phyloP scores from a whole-genome alignment of 371 early-diverging fungal species.

The Circinella umbellata region DNA sequence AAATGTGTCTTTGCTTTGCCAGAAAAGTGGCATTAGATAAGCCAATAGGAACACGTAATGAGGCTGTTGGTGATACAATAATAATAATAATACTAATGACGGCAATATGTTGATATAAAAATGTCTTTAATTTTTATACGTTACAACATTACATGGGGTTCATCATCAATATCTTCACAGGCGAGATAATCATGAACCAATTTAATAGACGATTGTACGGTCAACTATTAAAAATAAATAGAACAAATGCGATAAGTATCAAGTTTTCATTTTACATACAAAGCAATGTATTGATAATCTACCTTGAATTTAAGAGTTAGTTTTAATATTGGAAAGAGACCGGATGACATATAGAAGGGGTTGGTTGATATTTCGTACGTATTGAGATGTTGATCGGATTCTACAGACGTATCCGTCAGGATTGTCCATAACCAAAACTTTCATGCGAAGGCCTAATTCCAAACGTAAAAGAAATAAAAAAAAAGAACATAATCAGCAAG shows the following conservation, averaged over 20 bases:
- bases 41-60: no score
- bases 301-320: not conserved
- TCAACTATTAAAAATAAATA: not conserved
- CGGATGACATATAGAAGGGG: not conserved
- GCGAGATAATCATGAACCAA: not conserved
- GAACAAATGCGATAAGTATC: not conserved
- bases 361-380: not conserved
- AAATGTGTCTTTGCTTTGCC: no score
- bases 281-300: not conserved
- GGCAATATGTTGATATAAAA: no score
- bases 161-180: not conserved
- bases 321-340: not conserved
- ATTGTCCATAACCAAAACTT: not conserved
- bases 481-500: not conserved
- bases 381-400: not conserved
- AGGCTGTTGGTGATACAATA: no score
- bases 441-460: no score
- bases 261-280: not conserved
- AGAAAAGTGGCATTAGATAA: no score
- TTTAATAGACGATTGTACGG: not conserved
- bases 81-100: no score
- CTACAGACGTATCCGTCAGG: not conserved
- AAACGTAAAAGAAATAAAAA: not conserved
- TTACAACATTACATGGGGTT: not conserved
- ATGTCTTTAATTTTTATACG: no score